Percentiles rank a stretch among this genome's conserved stretches.
phyloP scores from a whole-genome alignment of 2,329 filamentous ascomycete genomes.

The Xylariomycetidae sp. region DNA sequence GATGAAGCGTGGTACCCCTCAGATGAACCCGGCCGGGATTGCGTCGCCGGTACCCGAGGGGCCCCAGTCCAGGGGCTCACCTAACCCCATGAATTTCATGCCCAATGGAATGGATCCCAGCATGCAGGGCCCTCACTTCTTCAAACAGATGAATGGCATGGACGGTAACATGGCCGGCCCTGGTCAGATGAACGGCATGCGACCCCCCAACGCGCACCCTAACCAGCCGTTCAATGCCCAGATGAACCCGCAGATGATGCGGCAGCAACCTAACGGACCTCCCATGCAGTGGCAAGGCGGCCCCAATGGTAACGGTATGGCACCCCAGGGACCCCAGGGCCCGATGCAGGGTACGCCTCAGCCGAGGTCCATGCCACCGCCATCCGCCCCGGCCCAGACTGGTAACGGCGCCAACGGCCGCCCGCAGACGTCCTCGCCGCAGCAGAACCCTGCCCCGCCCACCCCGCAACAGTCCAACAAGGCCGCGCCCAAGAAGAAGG shows the following conservation, averaged over 20 bases:
- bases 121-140: constrained; percentile 57
- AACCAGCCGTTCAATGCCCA: constrained; percentile 45
- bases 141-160: constrained; percentile 49
- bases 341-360: constrained; percentile 66
- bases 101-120: constrained; percentile 57
- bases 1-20: constrained; percentile 73
- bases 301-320: constrained; percentile 39
- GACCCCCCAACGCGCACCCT: constrained; percentile 65
- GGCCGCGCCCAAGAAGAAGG: constrained; percentile 74
- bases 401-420: constrained; percentile 43
- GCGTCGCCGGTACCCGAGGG: constrained; percentile 70
- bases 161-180: constrained; percentile 50
- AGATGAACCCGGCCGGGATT: constrained; percentile 64
- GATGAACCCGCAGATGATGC: constrained; percentile 60
- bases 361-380: constrained; percentile 65
- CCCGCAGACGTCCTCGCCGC: constrained; percentile 56
- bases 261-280: constrained; percentile 30
- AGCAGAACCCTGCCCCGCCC: constrained; percentile 64
- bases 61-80: constrained; percentile 60
- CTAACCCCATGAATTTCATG: constrained; percentile 61
- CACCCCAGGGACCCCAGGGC: constrained; percentile 39
- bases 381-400: constrained; percentile 51
- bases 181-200: constrained; percentile 58
- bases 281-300: constrained; percentile 45
- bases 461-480: constrained; percentile 73